Percentiles rank a stretch among this genome's conserved stretches.
Conservation (phyloP, 2,329 filamentous ascomycete genomes). For the Penicillium polonicum region DNA sequence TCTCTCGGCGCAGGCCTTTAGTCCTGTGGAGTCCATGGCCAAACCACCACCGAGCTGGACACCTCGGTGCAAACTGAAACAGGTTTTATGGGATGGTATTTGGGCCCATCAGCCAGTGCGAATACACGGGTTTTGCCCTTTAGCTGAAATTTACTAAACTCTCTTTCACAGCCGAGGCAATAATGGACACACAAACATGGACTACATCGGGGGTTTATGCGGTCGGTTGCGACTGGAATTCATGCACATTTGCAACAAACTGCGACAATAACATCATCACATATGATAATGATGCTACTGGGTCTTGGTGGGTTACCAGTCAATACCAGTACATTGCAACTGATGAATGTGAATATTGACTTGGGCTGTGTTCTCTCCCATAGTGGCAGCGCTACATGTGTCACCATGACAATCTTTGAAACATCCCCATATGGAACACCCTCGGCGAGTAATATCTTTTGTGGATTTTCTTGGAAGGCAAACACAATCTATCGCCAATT, state of each 20-base stretch:
- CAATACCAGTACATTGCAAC: neutral
- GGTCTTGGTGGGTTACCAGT: neutral
- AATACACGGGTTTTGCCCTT: neutral
- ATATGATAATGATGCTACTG: neutral
- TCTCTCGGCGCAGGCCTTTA: neutral
- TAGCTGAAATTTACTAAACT: neutral
- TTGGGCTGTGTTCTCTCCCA: neutral
- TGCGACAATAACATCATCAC: neutral
- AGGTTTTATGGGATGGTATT: neutral
- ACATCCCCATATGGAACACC: neutral
- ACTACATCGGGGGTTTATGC: neutral
- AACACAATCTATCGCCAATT: neutral
- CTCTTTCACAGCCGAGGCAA: neutral
- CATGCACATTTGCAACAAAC: neutral
- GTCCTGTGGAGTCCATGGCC: neutral
- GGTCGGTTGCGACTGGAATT: neutral
- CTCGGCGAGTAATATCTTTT: conserved; percentile 1
- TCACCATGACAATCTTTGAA: conserved; percentile 1
- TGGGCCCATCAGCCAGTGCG: neutral
- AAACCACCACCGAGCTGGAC: neutral
- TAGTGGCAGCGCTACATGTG: neutral
- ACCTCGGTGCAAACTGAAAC: neutral
- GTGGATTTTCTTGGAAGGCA: neutral
- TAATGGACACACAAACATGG: neutral
- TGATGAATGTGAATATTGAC: neutral